Evolutionary conservation across 768 basidiomycete species (phyloP).

Genomic region (Chalciporus pseudorubinellus): DNA sequence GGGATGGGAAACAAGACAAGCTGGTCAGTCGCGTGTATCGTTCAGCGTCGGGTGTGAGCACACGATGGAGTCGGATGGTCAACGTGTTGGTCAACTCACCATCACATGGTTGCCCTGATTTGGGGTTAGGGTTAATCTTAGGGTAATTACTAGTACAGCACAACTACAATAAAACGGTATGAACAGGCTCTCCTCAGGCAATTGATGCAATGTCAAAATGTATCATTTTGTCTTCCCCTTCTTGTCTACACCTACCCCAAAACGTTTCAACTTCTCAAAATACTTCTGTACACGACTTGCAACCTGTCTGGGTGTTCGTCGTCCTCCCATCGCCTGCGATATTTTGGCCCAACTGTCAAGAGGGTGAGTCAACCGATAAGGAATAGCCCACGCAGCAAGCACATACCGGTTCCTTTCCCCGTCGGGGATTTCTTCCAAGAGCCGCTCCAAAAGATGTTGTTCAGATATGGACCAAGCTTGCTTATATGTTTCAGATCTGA

Average conservation of each 20-base stretch:
- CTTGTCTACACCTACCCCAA: constrained; percentile 50
- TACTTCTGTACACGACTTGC: constrained; percentile 88
- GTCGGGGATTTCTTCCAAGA: constrained; percentile 74
- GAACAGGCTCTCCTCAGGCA: neutral
- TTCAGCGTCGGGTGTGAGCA: neutral
- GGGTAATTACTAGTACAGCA: too few species aligned
- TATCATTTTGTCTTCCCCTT: constrained; percentile 24
- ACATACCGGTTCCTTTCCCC: constrained; percentile 71
- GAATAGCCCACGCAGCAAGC: neutral
- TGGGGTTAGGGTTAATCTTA: constrained; percentile 27
- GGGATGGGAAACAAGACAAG: neutral
- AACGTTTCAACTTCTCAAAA: constrained; percentile 78
- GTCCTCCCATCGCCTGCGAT: constrained; percentile 76
- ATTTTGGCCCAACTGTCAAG: constrained; percentile 71
- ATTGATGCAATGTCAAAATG: neutral
- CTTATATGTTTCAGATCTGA: constrained; percentile 67
- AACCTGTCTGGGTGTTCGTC: constrained; percentile 78
- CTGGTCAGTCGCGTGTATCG: neutral
- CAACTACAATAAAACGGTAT: neutral
- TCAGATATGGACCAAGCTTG: constrained; percentile 75
- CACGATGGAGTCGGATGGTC: neutral
- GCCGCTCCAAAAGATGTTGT: constrained; percentile 71
- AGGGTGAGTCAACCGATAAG: constrained; percentile 9
- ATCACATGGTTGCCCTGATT: constrained; percentile 9
- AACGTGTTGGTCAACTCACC: neutral